Base-by-base conservation (phyloP, 2,329 filamentous ascomycete genomes). In the Microdochium paspali region DNA sequence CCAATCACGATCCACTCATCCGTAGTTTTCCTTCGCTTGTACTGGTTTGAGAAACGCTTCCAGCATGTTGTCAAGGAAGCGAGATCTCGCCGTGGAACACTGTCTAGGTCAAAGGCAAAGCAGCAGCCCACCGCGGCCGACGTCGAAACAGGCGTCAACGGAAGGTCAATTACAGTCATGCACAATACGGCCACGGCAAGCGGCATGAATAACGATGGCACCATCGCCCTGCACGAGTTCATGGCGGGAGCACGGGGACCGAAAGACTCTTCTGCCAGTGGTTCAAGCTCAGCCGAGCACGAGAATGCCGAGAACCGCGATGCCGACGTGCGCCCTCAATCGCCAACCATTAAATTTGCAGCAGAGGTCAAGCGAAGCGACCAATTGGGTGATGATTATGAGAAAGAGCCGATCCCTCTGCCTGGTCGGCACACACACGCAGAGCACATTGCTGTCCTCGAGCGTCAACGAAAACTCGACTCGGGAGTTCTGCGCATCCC, bases 21-120 rank as follows among this genome's bases (percentile, higher is more conserved):
- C 42, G 89, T 98, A 42, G 93, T 98, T 7, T 91, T 95, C 56
- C 76, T 97, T 13, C 85, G 93, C 24, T 73, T 98, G 2, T 96
- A 95, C 67, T 98, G 91, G 91, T 98, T 98, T 62, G 90, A 98
- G 66, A 95, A 94, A 66, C 81, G 90, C 7, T 97, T 98, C 61
- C 86, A 95, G 61, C 77, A 87, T 57, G 79, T 95, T 53, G 90
- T 86, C 13, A 76, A 75, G 28, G 87, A 95, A 56, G 82, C 87
- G 1, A 79, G 81, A 47, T 73, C 69, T 40, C 71, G 83, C 46
- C 80, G 90, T 47, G 74, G 76, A 47, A 85, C 77, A 30, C 65
- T 84, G n/a, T 70, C 74, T 66, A 70, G 82, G 71, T 69, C 86
- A 60, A 66, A 80, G 68, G 67, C 84, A 61, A 67, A 72, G 49